Conservation (phyloP, 73 alveolate species). For the Paramecium caudatum region DNA sequence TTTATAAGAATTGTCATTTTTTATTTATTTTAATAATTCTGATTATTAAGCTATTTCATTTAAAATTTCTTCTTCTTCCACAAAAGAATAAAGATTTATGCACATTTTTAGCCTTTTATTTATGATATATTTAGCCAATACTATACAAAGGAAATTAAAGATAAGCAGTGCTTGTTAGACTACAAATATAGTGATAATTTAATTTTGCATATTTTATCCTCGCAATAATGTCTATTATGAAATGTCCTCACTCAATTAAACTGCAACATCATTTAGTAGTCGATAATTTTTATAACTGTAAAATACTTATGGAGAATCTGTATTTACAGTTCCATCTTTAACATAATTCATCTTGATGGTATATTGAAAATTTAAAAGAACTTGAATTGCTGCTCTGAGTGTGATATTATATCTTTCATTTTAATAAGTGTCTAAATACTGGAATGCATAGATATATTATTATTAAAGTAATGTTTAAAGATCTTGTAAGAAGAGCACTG, state of each 20-base stretch:
- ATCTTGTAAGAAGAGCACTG: background rate
- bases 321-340: constrained; percentile 21
- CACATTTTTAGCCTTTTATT: background rate
- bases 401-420: constrained; percentile 18
- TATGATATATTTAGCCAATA: background rate
- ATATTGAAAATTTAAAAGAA: constrained; percentile 40
- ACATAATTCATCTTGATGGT: constrained; percentile 15
- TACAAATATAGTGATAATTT: background rate
- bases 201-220: background rate
- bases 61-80: background rate
- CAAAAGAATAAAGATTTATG: background rate
- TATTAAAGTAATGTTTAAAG: background rate
- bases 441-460: background rate
- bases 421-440: background rate
- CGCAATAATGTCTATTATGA: background rate
- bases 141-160: background rate
- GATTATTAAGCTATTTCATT: background rate
- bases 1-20: background rate
- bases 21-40: background rate
- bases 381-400: background rate
- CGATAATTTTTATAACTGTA: constrained; percentile 25
- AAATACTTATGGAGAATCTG: constrained; percentile 20
- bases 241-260: background rate
- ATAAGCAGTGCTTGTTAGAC: background rate
- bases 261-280: background rate